These are phyloP conservation scores for Pluteus cervinus DNA, from an alignment of 768 basidiomycete species.

Conservation along the genomic window DNA sequence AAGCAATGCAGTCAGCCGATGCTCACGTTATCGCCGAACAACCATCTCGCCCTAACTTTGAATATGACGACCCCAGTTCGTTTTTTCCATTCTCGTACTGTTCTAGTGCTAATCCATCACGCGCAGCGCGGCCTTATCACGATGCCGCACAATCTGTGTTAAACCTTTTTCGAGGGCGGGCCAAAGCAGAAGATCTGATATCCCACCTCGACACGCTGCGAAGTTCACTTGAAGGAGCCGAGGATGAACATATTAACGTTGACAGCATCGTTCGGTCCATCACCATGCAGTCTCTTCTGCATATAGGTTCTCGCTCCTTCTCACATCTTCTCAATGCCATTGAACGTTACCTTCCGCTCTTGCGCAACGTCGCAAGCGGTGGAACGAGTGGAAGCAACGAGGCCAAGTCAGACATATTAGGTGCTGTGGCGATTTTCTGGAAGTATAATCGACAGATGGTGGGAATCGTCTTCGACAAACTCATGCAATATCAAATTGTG, in stretches of 20 bases:
- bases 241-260: conserved; percentile 53
- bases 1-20: conserved; percentile 65
- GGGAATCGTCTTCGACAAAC: conserved; percentile 91
- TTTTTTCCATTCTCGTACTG: conserved; percentile 5
- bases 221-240: conserved; percentile 53
- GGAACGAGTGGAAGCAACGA: conserved; percentile 39
- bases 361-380: conserved; percentile 57
- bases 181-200: conserved; percentile 78
- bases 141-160: conserved; percentile 77
- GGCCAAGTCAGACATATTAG: conserved; percentile 67
- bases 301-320: conserved; percentile 92
- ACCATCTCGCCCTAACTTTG: conserved; percentile 74
- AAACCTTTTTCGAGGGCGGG: conserved; percentile 73
- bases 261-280: conserved; percentile 70
- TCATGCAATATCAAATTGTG: conserved; percentile 97
- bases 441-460: conserved; percentile 79
- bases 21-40: conserved; percentile 58
- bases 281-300: conserved; percentile 80
- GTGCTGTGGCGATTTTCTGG: conserved; percentile 77
- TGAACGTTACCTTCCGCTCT: conserved; percentile 82
- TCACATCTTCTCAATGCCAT: conserved; percentile 97
- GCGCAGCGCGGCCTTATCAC: conserved; percentile 66
- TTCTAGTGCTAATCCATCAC: conserved; percentile 4
- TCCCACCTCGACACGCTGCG: conserved; percentile 66
- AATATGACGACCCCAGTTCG: conserved; percentile 77